Percentiles rank a stretch among this genome's conserved stretches.
Evolutionary conservation across 371 early-diverging fungal species (phyloP).

Genomic region (Chytridium lagenaria): DNA sequence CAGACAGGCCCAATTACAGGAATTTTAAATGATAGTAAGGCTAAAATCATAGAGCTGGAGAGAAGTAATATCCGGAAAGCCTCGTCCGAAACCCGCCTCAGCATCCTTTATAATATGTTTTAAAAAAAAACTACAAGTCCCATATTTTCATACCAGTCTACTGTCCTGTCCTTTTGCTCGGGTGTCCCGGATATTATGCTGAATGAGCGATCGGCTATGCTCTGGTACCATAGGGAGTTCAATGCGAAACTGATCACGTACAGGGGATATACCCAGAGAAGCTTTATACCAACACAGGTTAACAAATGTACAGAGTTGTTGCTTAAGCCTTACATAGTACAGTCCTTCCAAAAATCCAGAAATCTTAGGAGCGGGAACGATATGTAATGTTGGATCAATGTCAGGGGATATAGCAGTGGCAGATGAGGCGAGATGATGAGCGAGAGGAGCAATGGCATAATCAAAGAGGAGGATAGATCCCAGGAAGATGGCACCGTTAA

Average conservation of each 20-base stretch:
- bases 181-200: constrained; percentile 34
- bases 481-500: constrained; percentile 50
- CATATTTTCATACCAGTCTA: constrained; percentile 13
- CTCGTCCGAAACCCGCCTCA: constrained; percentile 36
- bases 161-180: not conserved
- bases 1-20: constrained; percentile 30
- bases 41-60: constrained; percentile 33
- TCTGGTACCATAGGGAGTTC: constrained; percentile 47
- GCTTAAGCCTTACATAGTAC: constrained; percentile 13
- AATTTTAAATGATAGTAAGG: constrained; percentile 11
- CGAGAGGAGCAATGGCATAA: constrained; percentile 32
- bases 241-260: constrained; percentile 42
- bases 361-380: too few relatives aligned
- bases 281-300: too few relatives aligned
- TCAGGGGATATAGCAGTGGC: not conserved
- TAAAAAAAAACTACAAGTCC: too few relatives aligned
- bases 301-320: too few relatives aligned
- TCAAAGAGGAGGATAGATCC: constrained; percentile 46
- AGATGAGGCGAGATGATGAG: constrained; percentile 8
- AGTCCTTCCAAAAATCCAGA: not conserved
- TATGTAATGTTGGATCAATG: constrained; percentile 1
- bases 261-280: constrained; percentile 50
- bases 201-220: constrained; percentile 48
- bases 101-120: too few relatives aligned
- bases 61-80: constrained; percentile 44